Evolutionary conservation across 2,329 filamentous ascomycete genomes (phyloP).

Genomic region (Amauroascus verrucosus): DNA sequence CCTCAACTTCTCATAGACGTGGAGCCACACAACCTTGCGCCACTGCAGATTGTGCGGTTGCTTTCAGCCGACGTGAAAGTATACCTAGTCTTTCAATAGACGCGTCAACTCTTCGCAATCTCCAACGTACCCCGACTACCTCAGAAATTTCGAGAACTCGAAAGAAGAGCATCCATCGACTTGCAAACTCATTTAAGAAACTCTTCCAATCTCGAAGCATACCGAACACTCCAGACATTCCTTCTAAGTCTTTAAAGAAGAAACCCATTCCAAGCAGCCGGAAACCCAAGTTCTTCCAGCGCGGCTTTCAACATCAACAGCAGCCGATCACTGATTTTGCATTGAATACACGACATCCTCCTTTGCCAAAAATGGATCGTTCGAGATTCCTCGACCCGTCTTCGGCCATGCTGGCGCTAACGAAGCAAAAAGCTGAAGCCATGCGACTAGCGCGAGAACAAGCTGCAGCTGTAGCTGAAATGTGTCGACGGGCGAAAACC

Average conservation of each 20-base stretch:
- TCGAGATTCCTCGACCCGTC: slow-evolving; percentile 31
- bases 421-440: slow-evolving; percentile 41
- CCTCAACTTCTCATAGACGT: background rate
- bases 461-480: slow-evolving; percentile 36
- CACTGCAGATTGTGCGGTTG: background rate
- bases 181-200: slow-evolving; percentile 8
- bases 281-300: slow-evolving; percentile 2
- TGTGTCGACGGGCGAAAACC: slow-evolving; percentile 38
- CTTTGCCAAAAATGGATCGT: slow-evolving; percentile 21
- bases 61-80: background rate
- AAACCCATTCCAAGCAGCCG: background rate
- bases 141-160: background rate
- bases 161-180: slow-evolving; percentile 11
- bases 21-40: background rate
- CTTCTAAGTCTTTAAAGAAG: background rate
- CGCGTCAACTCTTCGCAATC: background rate
- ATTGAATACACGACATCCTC: background rate
- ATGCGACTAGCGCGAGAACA: slow-evolving; percentile 40
- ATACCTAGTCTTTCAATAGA: slow-evolving; percentile 1
- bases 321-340: background rate
- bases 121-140: background rate
- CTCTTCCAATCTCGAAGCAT: slow-evolving; percentile 15
- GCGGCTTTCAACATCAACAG: slow-evolving; percentile 1
- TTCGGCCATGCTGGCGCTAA: slow-evolving; percentile 37
- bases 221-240: background rate